Evolutionary conservation across 257 asterid species (phyloP), one percentile per base, ranked within the genome.

Genomic region (Asclepias syriaca): DNA sequence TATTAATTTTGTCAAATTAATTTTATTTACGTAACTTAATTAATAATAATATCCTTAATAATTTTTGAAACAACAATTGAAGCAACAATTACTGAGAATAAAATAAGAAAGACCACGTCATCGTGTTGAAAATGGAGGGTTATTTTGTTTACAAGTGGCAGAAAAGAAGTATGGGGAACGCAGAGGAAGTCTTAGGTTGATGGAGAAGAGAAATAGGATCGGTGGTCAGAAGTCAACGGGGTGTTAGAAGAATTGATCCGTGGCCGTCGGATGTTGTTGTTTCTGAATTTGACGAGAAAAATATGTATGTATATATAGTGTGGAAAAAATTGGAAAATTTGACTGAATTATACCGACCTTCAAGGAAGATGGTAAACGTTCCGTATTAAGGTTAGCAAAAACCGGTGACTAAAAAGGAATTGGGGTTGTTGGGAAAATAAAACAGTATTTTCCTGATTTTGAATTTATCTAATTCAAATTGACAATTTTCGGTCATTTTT

Each of bases 281-380:
- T 7, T 10, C 43, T n/a, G 21, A 61, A 0, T 10, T 43, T 43
- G 57, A 54, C 59, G 63, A 70, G 55, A 64, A 68, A 74, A n/a
- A 39, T 39, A 40, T 40, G 9, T 40, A 40, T 40, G 0, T 39
- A 39, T 5, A 39, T 5, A 39, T 4, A 40, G 10, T 6, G 70
- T 37, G 63, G 65, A 27, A 37, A 61, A 15, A 48, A 5, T 53
- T 50, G 71, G 60, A 19, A 67, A 24, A 71, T 13, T 29, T 59
- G 78, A 73, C 68, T 74, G 69, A 74, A 39, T 59, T 3, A 66
- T 73, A 70, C 75, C 71, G 81, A 76, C 80, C 75, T 46, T 79
- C 53, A 71, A 68, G 9, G 14, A 13, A 46, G 69, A 65, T 6
- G 64, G 63, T 70, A 70, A 55, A 15, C 68, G 32, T 43, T 19